Evolutionary conservation across 441 rosid genomes (phyloP), one percentile per base, ranked within the genome.

Genomic region (Melastoma candidum): DNA sequence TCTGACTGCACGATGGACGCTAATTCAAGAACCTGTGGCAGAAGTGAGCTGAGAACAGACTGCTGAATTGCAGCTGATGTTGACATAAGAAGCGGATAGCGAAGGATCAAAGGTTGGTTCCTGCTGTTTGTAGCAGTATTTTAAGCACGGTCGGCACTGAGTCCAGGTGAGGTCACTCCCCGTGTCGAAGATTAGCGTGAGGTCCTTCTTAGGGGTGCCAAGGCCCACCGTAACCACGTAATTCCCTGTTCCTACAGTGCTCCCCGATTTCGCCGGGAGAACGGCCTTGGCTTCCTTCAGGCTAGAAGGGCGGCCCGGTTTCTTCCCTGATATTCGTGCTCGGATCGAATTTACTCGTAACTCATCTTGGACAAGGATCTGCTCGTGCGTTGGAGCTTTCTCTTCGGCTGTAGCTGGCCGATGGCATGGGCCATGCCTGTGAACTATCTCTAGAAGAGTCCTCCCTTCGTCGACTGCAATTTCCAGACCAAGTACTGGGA

Each of bases 81-180:
- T 83, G 53, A 51, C 17, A 61, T 80, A 83, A 1, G 90, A 64
- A 4, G 63, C 54, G 46, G 90, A 83, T 0, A 7, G n/a, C 0
- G 70, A 57, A 11, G 90, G 83, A 39, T 76, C 69, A 48, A 77
- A 83, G 26, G 51, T 74, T 5, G 80, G 63, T 26, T 83, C 82
- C 57, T 63, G 62, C 26, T 83, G 86, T 4, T 69, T 22, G 47
- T 83, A 80, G 58, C 90, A 83, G 61, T 49, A 57, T 48, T 1
- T 17, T 3, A 44, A 71, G 11, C 94, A 87, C 3, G 90, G 90
- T 46, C 79, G 39, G 10, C 96, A 87, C 7, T 83, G 90, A 2
- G 87, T 83, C 96, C 96, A 87, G 2, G 90, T 77, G 46, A 80
- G 58, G 47, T 72, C 85, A 14, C 90, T 82, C n/a, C 88, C 86